Evolutionary conservation across 495 filamentous ascomycete species (phyloP).

Genomic region (Penicillium salamii): DNA sequence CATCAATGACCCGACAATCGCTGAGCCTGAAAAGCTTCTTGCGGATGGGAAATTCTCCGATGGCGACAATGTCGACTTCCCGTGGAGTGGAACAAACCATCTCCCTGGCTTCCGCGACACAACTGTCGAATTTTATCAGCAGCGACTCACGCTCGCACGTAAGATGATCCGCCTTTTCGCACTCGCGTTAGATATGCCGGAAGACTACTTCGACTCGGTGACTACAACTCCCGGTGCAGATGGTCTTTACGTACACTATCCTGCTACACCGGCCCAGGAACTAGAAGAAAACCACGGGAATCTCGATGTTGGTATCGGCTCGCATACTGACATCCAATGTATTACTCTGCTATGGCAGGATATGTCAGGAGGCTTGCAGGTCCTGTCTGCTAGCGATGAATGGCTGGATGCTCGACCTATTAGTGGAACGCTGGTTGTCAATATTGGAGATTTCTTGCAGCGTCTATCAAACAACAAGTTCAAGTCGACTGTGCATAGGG

Average conservation of each 20-base stretch:
- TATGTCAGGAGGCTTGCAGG: slow-evolving; percentile 50
- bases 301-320: slow-evolving; percentile 49
- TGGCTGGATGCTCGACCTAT: slow-evolving; percentile 57
- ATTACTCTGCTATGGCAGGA: slow-evolving; percentile 60
- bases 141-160: slow-evolving; percentile 44
- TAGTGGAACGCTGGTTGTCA: slow-evolving; percentile 59
- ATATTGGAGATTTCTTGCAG: slow-evolving; percentile 65
- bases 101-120: slow-evolving; percentile 47
- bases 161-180: slow-evolving; percentile 49
- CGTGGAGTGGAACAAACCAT: slow-evolving; percentile 49
- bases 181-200: slow-evolving; percentile 44
- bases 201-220: slow-evolving; percentile 50
- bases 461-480: slow-evolving; percentile 59
- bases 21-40: slow-evolving; percentile 26
- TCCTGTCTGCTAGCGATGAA: slow-evolving; percentile 46
- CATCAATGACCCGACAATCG: slow-evolving; percentile 41
- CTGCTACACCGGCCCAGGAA: slow-evolving; percentile 31
- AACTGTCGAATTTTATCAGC: slow-evolving; percentile 45
- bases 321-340: slow-evolving; percentile 57
- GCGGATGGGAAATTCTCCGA: slow-evolving; percentile 35
- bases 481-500: slow-evolving; percentile 58
- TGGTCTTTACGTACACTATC: slow-evolving; percentile 51
- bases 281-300: slow-evolving; percentile 14
- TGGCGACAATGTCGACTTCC: slow-evolving; percentile 36
- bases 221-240: slow-evolving; percentile 51